phyloP scores from a whole-genome alignment of 805 yeast genomes.

The Pichia nanzhaoensis region DNA sequence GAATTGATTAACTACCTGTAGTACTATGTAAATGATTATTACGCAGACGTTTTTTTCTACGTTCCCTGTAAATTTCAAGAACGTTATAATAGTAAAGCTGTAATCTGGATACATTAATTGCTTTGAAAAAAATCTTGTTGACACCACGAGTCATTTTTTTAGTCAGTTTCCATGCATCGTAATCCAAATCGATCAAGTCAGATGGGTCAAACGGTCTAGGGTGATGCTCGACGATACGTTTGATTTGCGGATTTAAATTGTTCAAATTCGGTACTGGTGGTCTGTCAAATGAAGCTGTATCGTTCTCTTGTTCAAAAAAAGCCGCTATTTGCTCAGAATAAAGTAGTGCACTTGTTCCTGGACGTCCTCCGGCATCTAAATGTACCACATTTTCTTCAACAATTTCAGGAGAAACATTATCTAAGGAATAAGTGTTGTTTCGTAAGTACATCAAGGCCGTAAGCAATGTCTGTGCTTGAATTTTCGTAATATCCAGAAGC shows the following conservation, averaged over 20 bases:
- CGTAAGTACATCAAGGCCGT: conserved; percentile 13
- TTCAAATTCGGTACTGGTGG: conserved; percentile 26
- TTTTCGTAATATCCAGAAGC: conserved; percentile 9
- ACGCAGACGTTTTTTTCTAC: conserved; percentile 19
- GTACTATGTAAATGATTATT: too few relatives aligned
- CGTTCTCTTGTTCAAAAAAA: conserved; percentile 7
- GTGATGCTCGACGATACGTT: conserved; percentile 28
- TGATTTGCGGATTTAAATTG: conserved; percentile 20
- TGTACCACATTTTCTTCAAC: neutral
- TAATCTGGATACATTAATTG: conserved; percentile 46
- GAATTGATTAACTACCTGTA: too few relatives aligned
- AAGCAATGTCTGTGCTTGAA: conserved; percentile 16
- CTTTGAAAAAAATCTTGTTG: conserved; percentile 40
- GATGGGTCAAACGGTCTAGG: conserved; percentile 30
- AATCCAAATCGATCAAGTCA: conserved; percentile 40
- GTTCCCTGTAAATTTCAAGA: conserved; percentile 28
- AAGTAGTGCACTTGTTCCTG: neutral
- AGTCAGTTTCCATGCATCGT: conserved; percentile 36
- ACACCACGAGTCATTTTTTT: conserved; percentile 20
- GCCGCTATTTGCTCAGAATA: neutral
- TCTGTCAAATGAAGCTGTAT: conserved; percentile 13
- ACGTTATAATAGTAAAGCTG: conserved; percentile 51
- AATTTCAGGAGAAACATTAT: neutral
- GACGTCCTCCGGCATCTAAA: too few relatives aligned
- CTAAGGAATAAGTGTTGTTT: conserved; percentile 8